Base-by-base conservation (phyloP, 2,329 filamentous ascomycete genomes). In the Cercospora sesami region DNA sequence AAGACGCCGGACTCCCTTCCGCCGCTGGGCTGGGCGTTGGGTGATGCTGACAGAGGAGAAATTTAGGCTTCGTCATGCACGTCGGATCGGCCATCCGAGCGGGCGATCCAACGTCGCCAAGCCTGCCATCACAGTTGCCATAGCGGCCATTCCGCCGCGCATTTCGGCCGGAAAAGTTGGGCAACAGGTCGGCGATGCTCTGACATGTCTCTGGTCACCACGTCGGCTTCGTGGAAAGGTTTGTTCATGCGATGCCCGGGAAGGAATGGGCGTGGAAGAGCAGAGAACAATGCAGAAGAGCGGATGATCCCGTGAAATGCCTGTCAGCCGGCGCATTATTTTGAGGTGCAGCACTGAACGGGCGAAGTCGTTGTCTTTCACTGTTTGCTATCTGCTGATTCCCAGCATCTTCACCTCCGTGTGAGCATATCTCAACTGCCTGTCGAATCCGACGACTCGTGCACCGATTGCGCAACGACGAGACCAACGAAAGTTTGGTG, bases 61-160 rank as follows among this genome's bases (percentile, higher is more conserved):
- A 23, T 61, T 61, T 39, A 39, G 59, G 23, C 58, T 39, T 42
- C 36, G 33, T 62, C 36, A 45, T 62, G 36, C 60, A 45, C 59
- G 31, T 48, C 59, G 31, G 58, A 51, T 30, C 18, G 16, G n/a
- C 16, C n/a, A 12, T n/a, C 36, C 48, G 60, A 57, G 48, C 45
- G 36, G 31, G 48, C 48, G 26, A 26, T 57, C 59, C 18, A 23
- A 16, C 26, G 28, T 28, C n/a, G 66, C 66, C 66, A 68, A 68
- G 66, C 23, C 60, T 21, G 42, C 62, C 66, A 68, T 68, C 42
- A 64, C 45, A 68, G 66, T 68, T 48, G 66, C 28, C 18, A 39
- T 31, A 23, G 59, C 21, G 21, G 58, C 26, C 28, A 48, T 31
- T 5, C 12, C 18, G 12, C 5, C 12, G 26, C 21, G 23, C 3